Evolutionary conservation across 768 basidiomycete species (phyloP).

Genomic region (Xerocomus spinulosus): DNA sequence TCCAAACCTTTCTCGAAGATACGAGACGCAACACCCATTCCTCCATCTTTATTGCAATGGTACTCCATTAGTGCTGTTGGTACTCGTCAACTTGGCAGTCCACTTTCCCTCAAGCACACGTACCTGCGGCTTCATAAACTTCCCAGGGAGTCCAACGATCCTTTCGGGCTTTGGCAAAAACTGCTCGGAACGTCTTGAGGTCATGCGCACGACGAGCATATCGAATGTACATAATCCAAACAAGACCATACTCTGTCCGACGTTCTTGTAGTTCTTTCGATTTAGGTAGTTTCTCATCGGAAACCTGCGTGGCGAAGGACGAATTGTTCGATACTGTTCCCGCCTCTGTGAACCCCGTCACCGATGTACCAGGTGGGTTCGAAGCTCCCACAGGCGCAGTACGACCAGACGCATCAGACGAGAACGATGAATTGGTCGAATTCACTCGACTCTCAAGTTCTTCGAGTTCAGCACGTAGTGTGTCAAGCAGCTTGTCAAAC

Average conservation of each 20-base stretch:
- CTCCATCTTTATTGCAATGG: slow-evolving; percentile 76
- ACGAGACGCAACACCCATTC: slow-evolving; percentile 69
- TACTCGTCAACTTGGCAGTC: slow-evolving; percentile 4
- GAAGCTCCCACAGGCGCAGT: slow-evolving; percentile 23
- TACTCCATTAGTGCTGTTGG: slow-evolving; percentile 87
- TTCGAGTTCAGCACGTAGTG: slow-evolving; percentile 63
- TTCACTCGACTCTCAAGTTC: slow-evolving; percentile 45
- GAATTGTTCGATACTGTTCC: slow-evolving; percentile 38
- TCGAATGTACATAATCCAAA: slow-evolving; percentile 89
- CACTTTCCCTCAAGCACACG: background rate
- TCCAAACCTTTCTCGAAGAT: slow-evolving; percentile 95
- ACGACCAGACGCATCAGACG: slow-evolving; percentile 32
- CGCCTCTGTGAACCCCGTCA: slow-evolving; percentile 21
- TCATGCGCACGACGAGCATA: slow-evolving; percentile 88
- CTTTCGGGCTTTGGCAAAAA: slow-evolving; percentile 81
- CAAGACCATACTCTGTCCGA: slow-evolving; percentile 69
- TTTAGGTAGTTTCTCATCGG: slow-evolving; percentile 52
- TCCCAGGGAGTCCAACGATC: slow-evolving; percentile 82
- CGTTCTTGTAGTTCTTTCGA: slow-evolving; percentile 50
- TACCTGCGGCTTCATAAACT: slow-evolving; percentile 89
- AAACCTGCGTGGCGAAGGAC: slow-evolving; percentile 47
- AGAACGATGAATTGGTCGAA: slow-evolving; percentile 36
- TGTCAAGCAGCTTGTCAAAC: slow-evolving; percentile 69
- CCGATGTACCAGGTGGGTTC: slow-evolving; percentile 6
- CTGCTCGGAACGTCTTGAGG: slow-evolving; percentile 66